Evolutionary conservation across 1,284 basidiomycete species (phyloP).

Genomic region (Inonotus hispidus): DNA sequence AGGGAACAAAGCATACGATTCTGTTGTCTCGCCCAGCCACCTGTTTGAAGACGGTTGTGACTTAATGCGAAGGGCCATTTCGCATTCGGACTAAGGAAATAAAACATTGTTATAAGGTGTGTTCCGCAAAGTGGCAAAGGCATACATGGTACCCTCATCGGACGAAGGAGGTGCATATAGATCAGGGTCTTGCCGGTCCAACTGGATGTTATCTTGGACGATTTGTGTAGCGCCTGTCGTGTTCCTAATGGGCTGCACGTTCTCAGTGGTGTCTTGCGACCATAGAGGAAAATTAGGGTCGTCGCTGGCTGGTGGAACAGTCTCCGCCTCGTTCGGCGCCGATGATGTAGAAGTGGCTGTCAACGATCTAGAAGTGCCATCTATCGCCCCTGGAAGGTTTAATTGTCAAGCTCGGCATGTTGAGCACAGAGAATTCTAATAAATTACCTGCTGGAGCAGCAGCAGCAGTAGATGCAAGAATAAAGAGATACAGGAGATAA

Average conservation of each 20-base stretch:
- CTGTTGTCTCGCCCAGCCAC: constrained; percentile 71
- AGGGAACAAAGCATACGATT: constrained; percentile 38
- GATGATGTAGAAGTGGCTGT: not conserved
- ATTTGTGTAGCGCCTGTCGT: constrained; percentile 46
- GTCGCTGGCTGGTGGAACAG: constrained; percentile 43
- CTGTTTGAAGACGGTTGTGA: constrained; percentile 62
- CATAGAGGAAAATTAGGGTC: constrained; percentile 47
- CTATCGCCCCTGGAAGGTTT: not conserved
- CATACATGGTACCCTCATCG: constrained; percentile 58
- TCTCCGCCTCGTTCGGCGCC: constrained; percentile 24
- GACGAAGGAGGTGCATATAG: constrained; percentile 60
- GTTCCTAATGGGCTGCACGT: constrained; percentile 34
- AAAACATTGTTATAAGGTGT: not conserved
- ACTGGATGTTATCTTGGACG: constrained; percentile 49
- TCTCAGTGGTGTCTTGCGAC: constrained; percentile 28
- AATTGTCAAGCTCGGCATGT: not conserved
- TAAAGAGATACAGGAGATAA: not conserved
- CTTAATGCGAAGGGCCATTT: constrained; percentile 71
- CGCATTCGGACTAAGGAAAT: constrained; percentile 41
- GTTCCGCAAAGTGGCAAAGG: constrained; percentile 10
- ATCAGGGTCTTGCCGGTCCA: constrained; percentile 57
- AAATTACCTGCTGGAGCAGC: constrained; percentile 5
- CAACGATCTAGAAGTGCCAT: not conserved
- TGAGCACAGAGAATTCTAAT: not conserved
- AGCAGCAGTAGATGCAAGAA: not conserved